Conservation (phyloP, 352 stramenopile genomes). For the Phytophthora citricola region DNA sequence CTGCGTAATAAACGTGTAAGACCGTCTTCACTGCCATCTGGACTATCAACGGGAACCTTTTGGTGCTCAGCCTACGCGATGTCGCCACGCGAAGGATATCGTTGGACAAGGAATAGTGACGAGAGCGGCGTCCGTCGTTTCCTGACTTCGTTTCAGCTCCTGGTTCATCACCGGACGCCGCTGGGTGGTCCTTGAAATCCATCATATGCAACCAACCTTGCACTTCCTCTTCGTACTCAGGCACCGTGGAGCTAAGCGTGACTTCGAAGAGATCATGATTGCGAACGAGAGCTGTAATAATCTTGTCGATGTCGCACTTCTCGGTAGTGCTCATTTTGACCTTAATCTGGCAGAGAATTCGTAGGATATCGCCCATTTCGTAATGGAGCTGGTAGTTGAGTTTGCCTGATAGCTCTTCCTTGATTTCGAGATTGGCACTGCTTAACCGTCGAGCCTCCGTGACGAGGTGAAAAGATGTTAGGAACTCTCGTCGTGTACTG, state of each 20-base stretch:
- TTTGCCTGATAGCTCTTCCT: conserved; percentile 68
- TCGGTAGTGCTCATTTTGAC: conserved; percentile 61
- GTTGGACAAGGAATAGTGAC: conserved; percentile 35
- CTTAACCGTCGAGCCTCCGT: conserved; percentile 66
- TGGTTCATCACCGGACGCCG: conserved; percentile 3
- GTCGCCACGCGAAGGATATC: conserved; percentile 47
- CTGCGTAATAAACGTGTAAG: conserved; percentile 26
- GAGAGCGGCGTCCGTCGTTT: conserved; percentile 24
- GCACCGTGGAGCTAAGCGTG: conserved; percentile 55
- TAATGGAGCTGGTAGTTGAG: conserved; percentile 74
- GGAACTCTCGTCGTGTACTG: conserved; percentile 52
- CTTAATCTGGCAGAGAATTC: conserved; percentile 76
- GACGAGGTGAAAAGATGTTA: conserved; percentile 60
- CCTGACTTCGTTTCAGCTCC: conserved; percentile 1
- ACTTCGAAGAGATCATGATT: conserved; percentile 76
- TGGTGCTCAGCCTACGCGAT: conserved; percentile 48
- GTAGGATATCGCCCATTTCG: conserved; percentile 77
- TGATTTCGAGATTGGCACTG: conserved; percentile 74
- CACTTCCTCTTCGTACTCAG: conserved; percentile 72
- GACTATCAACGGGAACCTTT: conserved; percentile 23
- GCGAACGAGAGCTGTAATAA: conserved; percentile 71
- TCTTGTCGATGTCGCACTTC: conserved; percentile 68
- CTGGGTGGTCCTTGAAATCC: conserved; percentile 50
- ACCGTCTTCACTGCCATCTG: conserved; percentile 22
- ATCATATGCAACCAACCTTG: conserved; percentile 81